A percentile compares a stretch with the other conserved stretches of the same genome.
Conservation (phyloP, 441 rosid species). For the Adansonia gregorii region DNA sequence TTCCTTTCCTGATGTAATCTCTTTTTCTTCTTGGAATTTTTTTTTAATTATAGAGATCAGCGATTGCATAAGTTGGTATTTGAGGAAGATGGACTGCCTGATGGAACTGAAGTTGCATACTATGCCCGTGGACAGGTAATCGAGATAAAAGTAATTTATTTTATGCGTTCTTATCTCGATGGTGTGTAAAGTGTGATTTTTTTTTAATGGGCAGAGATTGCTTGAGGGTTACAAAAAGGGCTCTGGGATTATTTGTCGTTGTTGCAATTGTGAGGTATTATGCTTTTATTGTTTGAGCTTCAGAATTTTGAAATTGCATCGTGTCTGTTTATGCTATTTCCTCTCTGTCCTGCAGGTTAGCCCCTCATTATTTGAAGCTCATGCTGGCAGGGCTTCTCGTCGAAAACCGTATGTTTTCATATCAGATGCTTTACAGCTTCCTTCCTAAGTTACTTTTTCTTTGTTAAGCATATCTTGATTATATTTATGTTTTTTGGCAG, state of each 20-base stretch:
- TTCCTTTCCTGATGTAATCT: conserved; percentile 27
- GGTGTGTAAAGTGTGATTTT: conserved; percentile 29
- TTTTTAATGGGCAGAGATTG: conserved; percentile 69
- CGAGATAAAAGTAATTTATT: conserved; percentile 30
- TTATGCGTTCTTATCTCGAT: conserved; percentile 23
- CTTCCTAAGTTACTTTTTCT: background rate
- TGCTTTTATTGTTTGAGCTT: conserved; percentile 34
- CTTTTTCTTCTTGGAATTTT: conserved; percentile 17
- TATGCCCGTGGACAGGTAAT: conserved; percentile 76
- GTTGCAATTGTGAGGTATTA: conserved; percentile 92
- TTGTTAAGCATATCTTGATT: background rate
- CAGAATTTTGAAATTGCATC: conserved; percentile 10
- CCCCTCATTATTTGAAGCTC: conserved; percentile 94
- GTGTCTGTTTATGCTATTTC: conserved; percentile 18
- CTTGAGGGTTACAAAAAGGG: conserved; percentile 91
- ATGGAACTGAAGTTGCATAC: conserved; percentile 82
- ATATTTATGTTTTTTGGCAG: conserved; percentile 47
- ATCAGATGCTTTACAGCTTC: conserved; percentile 25
- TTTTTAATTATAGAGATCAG: conserved; percentile 58
- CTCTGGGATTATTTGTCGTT: conserved; percentile 75
- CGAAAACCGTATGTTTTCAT: conserved; percentile 78
- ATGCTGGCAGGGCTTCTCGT: conserved; percentile 99
- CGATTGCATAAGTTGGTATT: conserved; percentile 74
- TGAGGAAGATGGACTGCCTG: conserved; percentile 78
- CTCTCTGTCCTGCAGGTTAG: conserved; percentile 70